phyloP scores from a whole-genome alignment of 2,329 filamentous ascomycete species.

The Mycocentrospora acerina region DNA sequence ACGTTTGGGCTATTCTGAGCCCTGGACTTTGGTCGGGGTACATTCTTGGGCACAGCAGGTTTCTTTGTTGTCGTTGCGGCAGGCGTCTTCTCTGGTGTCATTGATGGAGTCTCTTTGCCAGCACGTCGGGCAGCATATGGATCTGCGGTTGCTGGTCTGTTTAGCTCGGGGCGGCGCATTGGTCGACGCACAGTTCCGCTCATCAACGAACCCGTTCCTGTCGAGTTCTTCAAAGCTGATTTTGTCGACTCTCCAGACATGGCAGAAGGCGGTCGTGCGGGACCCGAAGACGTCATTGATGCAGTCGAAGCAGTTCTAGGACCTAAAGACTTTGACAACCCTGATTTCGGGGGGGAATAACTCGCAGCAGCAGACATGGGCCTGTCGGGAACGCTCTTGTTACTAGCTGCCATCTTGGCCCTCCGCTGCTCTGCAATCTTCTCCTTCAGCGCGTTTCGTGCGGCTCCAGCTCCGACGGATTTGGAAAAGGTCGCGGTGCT shows the following conservation, averaged over 20 bases:
- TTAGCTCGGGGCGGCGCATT: slow-evolving; percentile 47
- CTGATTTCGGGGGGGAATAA: slow-evolving; percentile 50
- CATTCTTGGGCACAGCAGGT: slow-evolving; percentile 33
- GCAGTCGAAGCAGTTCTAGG: slow-evolving; percentile 30
- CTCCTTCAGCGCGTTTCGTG: slow-evolving; percentile 68
- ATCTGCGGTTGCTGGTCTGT: slow-evolving; percentile 56
- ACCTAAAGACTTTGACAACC: slow-evolving; percentile 36
- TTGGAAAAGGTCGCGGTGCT: slow-evolving; percentile 47
- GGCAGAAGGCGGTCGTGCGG: slow-evolving; percentile 40
- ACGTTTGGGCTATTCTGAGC: slow-evolving; percentile 38
- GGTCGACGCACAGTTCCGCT: slow-evolving; percentile 61
- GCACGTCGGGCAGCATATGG: slow-evolving; percentile 49
- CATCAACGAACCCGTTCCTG: slow-evolving; percentile 51
- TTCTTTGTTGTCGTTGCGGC: slow-evolving; percentile 41
- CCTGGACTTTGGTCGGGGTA: slow-evolving; percentile 32
- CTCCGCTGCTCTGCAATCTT: slow-evolving; percentile 78
- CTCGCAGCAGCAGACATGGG: slow-evolving; percentile 60
- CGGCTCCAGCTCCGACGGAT: slow-evolving; percentile 51
- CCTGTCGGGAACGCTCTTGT: slow-evolving; percentile 50
- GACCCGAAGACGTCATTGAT: slow-evolving; percentile 30
- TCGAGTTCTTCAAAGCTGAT: slow-evolving; percentile 32
- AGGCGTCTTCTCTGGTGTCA: slow-evolving; percentile 50
- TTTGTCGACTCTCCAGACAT: slow-evolving; percentile 37
- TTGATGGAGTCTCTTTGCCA: slow-evolving; percentile 49
- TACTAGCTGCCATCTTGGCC: slow-evolving; percentile 52